phyloP scores from a whole-genome alignment of 75 land plant species.

The Picea sitchensis region DNA sequence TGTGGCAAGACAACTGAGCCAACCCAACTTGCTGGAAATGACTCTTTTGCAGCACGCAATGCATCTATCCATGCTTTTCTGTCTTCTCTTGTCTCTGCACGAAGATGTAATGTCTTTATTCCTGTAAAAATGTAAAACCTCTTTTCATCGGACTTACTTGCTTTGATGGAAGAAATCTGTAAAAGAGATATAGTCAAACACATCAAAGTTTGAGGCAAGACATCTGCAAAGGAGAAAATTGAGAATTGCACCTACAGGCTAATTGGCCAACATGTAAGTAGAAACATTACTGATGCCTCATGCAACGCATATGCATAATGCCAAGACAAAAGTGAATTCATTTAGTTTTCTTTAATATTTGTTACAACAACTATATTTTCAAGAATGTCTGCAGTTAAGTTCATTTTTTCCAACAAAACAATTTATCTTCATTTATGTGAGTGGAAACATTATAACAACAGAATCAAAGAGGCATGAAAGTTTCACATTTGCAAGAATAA shows the following conservation, averaged over 20 bases:
- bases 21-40: slow-evolving; percentile 9
- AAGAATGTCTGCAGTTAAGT: not conserved
- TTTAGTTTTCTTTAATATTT: not conserved
- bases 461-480: slow-evolving; percentile 7
- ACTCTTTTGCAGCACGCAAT: slow-evolving; percentile 20
- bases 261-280: not conserved
- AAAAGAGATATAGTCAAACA: slow-evolving; percentile 4
- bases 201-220: not conserved
- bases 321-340: not conserved
- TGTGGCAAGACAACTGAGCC: not conserved
- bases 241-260: not conserved
- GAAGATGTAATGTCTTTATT: slow-evolving; percentile 26
- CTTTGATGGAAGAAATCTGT: slow-evolving; percentile 29
- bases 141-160: slow-evolving; percentile 32
- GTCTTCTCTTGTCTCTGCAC: slow-evolving; percentile 30
- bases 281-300: not conserved
- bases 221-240: not conserved
- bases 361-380: not conserved
- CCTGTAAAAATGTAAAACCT: slow-evolving; percentile 34
- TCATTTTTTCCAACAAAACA: not conserved
- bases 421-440: not conserved
- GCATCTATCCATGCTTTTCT: slow-evolving; percentile 25
- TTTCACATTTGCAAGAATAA: slow-evolving; percentile 2
- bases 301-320: not conserved
- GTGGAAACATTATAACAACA: not conserved